Percentiles rank a stretch among this genome's conserved stretches.
Evolutionary conservation across 257 asterid species (phyloP).

Genomic region (Solanum medicagineum): DNA sequence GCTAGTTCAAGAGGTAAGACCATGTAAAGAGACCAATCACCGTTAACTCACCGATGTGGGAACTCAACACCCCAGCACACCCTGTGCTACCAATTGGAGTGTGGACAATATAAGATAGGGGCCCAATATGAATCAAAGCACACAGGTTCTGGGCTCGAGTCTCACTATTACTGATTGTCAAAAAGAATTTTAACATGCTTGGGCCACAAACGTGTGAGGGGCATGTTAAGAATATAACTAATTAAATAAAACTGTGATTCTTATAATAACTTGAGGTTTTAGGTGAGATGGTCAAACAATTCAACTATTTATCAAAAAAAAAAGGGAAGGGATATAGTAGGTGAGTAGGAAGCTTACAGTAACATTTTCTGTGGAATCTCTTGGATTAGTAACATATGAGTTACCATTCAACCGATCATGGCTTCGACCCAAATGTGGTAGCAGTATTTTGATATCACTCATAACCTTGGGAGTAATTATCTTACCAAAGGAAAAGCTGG

Average conservation of each 20-base stretch:
- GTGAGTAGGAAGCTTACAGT: conserved; percentile 51
- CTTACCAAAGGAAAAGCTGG: conserved; percentile 80
- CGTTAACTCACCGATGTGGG: background rate
- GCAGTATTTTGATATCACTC: conserved; percentile 59
- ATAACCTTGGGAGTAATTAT: conserved; percentile 50
- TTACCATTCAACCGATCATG: conserved; percentile 62
- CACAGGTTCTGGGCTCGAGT: background rate
- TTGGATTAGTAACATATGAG: conserved; percentile 74
- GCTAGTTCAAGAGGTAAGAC: background rate
- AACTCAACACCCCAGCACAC: background rate
- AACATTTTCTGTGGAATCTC: conserved; percentile 69
- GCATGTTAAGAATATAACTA: background rate
- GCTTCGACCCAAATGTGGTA: conserved; percentile 74
- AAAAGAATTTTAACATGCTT: background rate
- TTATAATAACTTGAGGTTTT: background rate
- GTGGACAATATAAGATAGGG: background rate
- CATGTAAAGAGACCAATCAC: background rate
- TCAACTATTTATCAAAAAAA: background rate
- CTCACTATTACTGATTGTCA: background rate
- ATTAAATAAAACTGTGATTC: background rate
- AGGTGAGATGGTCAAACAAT: background rate
- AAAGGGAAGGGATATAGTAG: background rate
- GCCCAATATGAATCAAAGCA: background rate
- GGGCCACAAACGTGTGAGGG: background rate
- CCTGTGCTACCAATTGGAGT: background rate